Conservation (phyloP, 768 basidiomycete species). For the Tricholoma terreum region DNA sequence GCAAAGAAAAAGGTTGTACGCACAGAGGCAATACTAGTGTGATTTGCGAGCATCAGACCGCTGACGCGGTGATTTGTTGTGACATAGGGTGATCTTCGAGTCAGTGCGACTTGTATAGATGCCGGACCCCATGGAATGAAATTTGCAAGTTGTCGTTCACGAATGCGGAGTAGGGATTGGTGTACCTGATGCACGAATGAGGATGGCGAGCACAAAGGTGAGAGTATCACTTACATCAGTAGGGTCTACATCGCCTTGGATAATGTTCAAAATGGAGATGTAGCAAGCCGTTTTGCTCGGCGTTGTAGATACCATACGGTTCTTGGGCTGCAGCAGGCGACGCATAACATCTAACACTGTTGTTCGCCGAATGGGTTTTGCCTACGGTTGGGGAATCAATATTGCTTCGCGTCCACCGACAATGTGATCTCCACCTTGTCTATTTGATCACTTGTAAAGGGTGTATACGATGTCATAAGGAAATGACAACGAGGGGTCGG, state of each 20-base stretch:
- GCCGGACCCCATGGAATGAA: conserved; percentile 99
- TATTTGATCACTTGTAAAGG: conserved; percentile 95
- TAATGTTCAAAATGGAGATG: conserved; percentile 97
- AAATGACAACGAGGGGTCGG: conserved; percentile 98
- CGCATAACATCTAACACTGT: conserved; percentile 99
- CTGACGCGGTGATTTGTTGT: conserved; percentile 91
- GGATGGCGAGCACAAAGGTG: conserved; percentile 3
- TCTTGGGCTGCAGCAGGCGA: conserved; percentile 94
- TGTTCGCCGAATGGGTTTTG: conserved; percentile 92
- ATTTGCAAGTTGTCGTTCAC: conserved; percentile 93
- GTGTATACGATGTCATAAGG: conserved; percentile 98
- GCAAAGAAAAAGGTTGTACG: conserved; percentile 25
- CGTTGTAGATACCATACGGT: conserved; percentile 95
- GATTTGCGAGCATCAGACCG: conserved; percentile 97
- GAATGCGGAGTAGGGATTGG: conserved; percentile 93
- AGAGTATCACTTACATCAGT: conserved; percentile 68
- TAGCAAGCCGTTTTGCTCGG: conserved; percentile 92
- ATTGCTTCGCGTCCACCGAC: not conserved
- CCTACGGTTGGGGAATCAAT: conserved; percentile 41
- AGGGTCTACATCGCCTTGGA: conserved; percentile 97
- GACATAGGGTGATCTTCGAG: conserved; percentile 86
- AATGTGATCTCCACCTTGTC: conserved; percentile 63
- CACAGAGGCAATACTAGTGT: conserved; percentile 97
- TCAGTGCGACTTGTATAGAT: conserved; percentile 95
- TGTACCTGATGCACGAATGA: conserved; percentile 63